Base-by-base conservation (phyloP, 1,284 basidiomycete species). In the Rhodotorula sp. region DNA sequence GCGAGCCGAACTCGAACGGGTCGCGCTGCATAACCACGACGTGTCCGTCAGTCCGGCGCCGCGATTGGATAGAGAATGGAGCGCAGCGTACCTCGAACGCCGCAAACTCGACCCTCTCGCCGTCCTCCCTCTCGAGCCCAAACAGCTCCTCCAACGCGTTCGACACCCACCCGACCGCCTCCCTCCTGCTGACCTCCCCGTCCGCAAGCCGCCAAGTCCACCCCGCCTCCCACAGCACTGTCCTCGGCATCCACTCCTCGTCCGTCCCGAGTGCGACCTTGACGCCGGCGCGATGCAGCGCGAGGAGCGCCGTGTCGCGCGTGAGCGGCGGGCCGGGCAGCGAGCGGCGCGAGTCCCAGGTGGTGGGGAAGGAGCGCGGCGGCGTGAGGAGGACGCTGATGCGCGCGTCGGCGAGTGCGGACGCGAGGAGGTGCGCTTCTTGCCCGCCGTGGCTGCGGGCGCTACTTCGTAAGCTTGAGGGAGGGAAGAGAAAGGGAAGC, bases 351-450 rank as follows among this genome's bases (percentile, higher is more conserved):
- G 85, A 81, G 78, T 91, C 89, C 90, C 91, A 94, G 3, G 84
- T 84, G 37, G 80, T 78, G 3, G 90, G 88, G 83, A 86, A 90
- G 13, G 89, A 86, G 71, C 85, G 84, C 2, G 87, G 80, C 76
- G 87, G 81, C 73, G 87, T 76, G 83, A 94, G 81, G 69, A 96
- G 88, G 39, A 94, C 90, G 25, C 89, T 89, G 25, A 93, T 86
- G 61, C 86, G 82, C 3, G 88, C 87, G 41, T 80, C 80, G 76
- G 89, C 87, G 51, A 96, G 87, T 73, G 94, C 88, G 50, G 86
- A 81, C 1, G 92, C 92, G 57, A 95, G 80, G 44, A 90, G 82
- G 81, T 91, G 86, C 8, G 90, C 86, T 81, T 95, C 92, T 0
- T 86, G 84, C 0, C 87, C 92, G 10, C 91, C 91, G 48, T 69